These are phyloP conservation scores for Solanum pennellii DNA, from an alignment of 257 asterid genomes.

Conservation along the genomic window DNA sequence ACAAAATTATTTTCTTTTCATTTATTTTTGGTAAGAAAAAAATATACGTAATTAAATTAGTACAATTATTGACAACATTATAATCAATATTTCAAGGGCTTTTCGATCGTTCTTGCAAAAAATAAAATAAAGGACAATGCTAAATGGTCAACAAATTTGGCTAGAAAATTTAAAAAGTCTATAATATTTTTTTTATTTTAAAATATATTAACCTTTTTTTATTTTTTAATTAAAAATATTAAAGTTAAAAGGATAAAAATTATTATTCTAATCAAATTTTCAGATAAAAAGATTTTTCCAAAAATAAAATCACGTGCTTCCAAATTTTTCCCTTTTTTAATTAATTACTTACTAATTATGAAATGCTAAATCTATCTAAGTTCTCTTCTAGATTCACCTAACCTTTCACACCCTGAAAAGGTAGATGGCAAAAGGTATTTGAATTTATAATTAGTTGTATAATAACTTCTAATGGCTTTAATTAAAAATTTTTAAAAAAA, in stretches of 20 bases:
- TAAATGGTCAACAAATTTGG: too few species aligned
- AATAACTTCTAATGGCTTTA: not conserved
- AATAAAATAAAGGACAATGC: not conserved
- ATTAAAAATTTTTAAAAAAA: not conserved
- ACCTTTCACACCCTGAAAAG: not conserved
- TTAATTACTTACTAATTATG: not conserved
- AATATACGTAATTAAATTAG: not conserved
- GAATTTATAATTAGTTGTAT: not conserved
- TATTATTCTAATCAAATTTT: too few species aligned
- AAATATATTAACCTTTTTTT: too few species aligned
- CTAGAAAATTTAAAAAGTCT: too few species aligned
- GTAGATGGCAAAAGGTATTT: not conserved
- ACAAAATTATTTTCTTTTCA: not conserved
- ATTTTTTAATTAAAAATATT: too few species aligned
- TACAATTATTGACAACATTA: not conserved
- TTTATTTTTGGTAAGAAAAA: not conserved
- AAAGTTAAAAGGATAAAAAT: too few species aligned
- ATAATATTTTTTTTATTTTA: too few species aligned
- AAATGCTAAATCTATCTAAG: not conserved
- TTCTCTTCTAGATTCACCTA: not conserved
- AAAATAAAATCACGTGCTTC: not conserved
- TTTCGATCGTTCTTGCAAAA: too few species aligned
- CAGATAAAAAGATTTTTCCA: too few species aligned
- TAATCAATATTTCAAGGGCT: not conserved
- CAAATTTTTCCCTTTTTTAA: not conserved